These are phyloP conservation scores for Alternaria sp. DNA, from an alignment of 2,329 filamentous ascomycete species.

Conservation along the genomic window DNA sequence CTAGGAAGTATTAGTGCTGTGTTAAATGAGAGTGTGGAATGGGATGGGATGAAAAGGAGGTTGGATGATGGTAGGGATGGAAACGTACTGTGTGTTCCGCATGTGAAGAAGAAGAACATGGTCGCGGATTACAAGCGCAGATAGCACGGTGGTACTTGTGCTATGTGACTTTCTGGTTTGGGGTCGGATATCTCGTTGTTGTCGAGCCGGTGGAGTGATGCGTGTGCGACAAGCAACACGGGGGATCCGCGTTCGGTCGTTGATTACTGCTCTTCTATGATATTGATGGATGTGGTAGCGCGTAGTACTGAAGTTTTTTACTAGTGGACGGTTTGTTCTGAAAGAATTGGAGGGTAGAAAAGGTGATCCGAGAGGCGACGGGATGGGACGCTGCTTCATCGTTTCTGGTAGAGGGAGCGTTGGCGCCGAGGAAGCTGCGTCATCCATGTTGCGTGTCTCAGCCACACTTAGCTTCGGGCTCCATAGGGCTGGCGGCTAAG, in stretches of 20 bases:
- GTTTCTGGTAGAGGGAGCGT: conserved; percentile 3
- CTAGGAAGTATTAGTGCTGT: conserved; percentile 34
- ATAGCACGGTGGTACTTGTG: conserved; percentile 3
- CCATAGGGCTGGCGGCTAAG: conserved; percentile 8
- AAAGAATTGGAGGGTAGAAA: background rate
- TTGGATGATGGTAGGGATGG: too few species aligned
- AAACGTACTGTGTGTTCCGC: conserved; percentile 58
- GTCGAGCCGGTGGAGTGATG: background rate
- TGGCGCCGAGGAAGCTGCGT: conserved; percentile 23
- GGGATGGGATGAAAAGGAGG: background rate
- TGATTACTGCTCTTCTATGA: background rate
- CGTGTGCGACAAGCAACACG: conserved; percentile 1
- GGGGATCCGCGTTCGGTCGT: background rate
- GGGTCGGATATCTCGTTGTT: background rate
- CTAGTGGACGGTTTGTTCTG: background rate
- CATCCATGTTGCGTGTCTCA: conserved; percentile 14
- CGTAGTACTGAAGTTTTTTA: background rate
- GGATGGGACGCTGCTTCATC: background rate
- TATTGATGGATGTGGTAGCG: background rate
- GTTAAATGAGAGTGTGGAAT: background rate
- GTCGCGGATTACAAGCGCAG: conserved; percentile 11
- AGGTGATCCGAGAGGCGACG: background rate
- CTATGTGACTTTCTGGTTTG: background rate
- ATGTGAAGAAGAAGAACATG: conserved; percentile 62
- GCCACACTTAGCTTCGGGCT: conserved; percentile 17